These are phyloP conservation scores for Plasmopara muralis DNA, from an alignment of 352 stramenopile genomes.

Conservation along the genomic window DNA sequence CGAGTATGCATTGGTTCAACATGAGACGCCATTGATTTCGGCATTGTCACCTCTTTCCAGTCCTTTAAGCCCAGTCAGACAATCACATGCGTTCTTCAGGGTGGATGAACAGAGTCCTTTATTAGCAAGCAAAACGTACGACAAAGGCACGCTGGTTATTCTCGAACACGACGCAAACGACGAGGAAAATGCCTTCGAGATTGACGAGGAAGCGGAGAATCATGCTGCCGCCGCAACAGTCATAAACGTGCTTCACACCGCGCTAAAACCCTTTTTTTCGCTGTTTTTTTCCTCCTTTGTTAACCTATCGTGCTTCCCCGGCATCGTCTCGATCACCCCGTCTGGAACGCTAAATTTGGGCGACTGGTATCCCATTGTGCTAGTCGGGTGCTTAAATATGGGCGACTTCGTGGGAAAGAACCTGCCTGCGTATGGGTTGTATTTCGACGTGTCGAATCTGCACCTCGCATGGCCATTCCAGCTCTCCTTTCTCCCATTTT, in stretches of 20 bases:
- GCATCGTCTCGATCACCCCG: slow-evolving; percentile 63
- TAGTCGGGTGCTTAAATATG: slow-evolving; percentile 70
- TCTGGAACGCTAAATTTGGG: slow-evolving; percentile 49
- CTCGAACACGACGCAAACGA: slow-evolving; percentile 26
- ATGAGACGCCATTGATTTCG: slow-evolving; percentile 45
- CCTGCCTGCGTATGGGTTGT: slow-evolving; percentile 60
- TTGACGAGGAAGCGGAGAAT: slow-evolving; percentile 28
- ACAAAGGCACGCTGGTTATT: slow-evolving; percentile 12
- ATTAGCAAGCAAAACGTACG: slow-evolving; percentile 23
- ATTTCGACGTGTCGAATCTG: slow-evolving; percentile 59
- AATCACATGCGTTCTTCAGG: slow-evolving; percentile 14
- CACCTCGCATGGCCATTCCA: slow-evolving; percentile 64
- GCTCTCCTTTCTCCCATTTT: slow-evolving; percentile 61
- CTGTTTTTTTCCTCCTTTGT: slow-evolving; percentile 74
- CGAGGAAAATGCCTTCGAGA: slow-evolving; percentile 31
- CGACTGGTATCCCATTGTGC: slow-evolving; percentile 72
- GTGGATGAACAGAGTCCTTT: slow-evolving; percentile 43
- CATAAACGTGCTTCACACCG: slow-evolving; percentile 47
- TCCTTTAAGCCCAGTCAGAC: slow-evolving; percentile 23
- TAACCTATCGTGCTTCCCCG: slow-evolving; percentile 72
- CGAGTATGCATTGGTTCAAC: slow-evolving; percentile 63
- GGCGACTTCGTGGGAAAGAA: slow-evolving; percentile 79
- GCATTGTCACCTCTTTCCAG: slow-evolving; percentile 50
- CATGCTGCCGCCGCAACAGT: slow-evolving; percentile 41
- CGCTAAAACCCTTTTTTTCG: slow-evolving; percentile 72